Percentiles rank a stretch among this genome's conserved stretches.
Conservation (phyloP, 176 grass and related monocot genomes). For the Avena sativa region DNA sequence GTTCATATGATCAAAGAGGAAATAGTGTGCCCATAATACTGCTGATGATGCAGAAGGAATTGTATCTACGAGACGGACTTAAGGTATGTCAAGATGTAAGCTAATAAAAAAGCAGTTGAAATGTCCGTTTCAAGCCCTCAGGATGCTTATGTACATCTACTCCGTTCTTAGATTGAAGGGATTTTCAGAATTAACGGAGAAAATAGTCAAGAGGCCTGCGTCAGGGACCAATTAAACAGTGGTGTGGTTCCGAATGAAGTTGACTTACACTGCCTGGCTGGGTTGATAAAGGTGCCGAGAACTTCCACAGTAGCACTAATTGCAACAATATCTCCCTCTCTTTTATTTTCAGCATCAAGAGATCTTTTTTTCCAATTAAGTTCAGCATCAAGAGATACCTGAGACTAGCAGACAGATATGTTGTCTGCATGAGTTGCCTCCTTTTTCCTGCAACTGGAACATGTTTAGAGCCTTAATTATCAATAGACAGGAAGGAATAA, state of each 20-base stretch:
- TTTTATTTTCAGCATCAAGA: neutral
- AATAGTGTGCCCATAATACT: slow-evolving; percentile 91
- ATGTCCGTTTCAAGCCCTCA: neutral
- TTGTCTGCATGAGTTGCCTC: neutral
- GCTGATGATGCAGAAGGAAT: slow-evolving; percentile 74
- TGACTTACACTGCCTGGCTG: slow-evolving; percentile 89
- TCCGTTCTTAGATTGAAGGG: slow-evolving; percentile 78
- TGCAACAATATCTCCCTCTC: slow-evolving; percentile 18
- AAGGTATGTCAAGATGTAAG: slow-evolving; percentile 54
- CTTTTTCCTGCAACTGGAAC: neutral
- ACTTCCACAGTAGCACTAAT: slow-evolving; percentile 13
- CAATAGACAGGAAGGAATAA: neutral
- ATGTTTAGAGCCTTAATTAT: slow-evolving; percentile 6
- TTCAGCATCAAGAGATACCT: neutral
- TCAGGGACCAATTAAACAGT: slow-evolving; percentile 80
- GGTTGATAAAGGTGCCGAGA: slow-evolving; percentile 83
- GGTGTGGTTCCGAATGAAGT: slow-evolving; percentile 77
- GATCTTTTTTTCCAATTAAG: too few species aligned
- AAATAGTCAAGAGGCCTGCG: slow-evolving; percentile 75
- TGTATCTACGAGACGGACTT: slow-evolving; percentile 77
- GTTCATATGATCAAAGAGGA: slow-evolving; percentile 81
- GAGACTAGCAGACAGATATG: slow-evolving; percentile 8
- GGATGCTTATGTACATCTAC: neutral
- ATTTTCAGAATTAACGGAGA: slow-evolving; percentile 97
- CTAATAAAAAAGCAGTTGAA: neutral